A percentile compares a stretch with the other conserved stretches of the same genome.
These are phyloP conservation scores for Fusarium phyllophilum DNA, from an alignment of 2,329 filamentous ascomycete genomes.

Conservation along the genomic window DNA sequence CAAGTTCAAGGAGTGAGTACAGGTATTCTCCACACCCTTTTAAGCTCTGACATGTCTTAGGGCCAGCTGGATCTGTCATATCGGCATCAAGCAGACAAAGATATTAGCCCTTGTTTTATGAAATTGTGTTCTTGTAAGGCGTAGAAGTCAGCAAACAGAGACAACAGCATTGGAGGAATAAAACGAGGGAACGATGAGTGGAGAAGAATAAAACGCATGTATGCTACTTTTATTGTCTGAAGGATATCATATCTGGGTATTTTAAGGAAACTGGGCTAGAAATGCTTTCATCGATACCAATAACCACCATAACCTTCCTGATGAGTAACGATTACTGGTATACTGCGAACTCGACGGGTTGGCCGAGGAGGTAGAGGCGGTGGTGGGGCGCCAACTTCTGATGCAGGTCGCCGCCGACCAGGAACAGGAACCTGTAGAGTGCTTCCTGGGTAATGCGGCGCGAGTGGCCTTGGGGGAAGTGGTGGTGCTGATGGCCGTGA, in stretches of 20 bases:
- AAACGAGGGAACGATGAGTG: background rate
- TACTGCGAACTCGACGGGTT: constrained; percentile 39
- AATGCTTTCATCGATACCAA: constrained; percentile 35
- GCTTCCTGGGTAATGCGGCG: constrained; percentile 20
- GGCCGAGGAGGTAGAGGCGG: constrained; percentile 44
- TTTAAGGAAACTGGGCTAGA: constrained; percentile 26
- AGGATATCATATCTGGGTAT: constrained; percentile 19
- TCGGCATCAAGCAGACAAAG: constrained; percentile 33
- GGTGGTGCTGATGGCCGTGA: constrained; percentile 19
- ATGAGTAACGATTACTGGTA: constrained; percentile 46
- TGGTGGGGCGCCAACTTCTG: constrained; percentile 38
- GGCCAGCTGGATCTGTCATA: constrained; percentile 29
- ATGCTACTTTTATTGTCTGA: constrained; percentile 23
- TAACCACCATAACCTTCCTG: constrained; percentile 40
- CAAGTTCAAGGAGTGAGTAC: constrained; percentile 45
- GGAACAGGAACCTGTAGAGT: constrained; percentile 12
- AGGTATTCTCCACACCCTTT: constrained; percentile 16
- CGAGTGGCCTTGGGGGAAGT: constrained; percentile 29
- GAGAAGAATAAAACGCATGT: constrained; percentile 16
- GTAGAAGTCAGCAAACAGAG: constrained; percentile 12
- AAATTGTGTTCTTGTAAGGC: background rate
- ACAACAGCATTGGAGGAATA: background rate
- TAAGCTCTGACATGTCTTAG: constrained; percentile 47
- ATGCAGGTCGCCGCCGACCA: constrained; percentile 26
- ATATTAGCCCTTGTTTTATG: constrained; percentile 8